Evolutionary conservation across 257 asterid species (phyloP), one percentile per base, ranked within the genome.

Genomic region (Capsicum chinense): DNA sequence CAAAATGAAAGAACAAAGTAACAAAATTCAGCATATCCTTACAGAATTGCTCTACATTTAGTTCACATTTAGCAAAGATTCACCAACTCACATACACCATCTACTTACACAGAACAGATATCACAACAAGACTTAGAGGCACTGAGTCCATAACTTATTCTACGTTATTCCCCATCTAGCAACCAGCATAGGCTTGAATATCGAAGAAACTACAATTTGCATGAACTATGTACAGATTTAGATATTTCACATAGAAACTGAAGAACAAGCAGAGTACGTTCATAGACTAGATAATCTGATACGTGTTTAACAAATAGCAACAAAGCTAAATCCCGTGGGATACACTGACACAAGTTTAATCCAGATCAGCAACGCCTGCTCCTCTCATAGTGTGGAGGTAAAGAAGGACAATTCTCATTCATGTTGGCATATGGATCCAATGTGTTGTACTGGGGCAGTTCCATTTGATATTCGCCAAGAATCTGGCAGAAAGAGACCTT

Each of bases 371-470:
- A 95, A 70, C 81, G 90, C 11, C 42, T 14, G 33, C 97, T 98
- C 91, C 99, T 92, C 90, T 92, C 95, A 35, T 95, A 94, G 56
- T 88, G 90, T 19, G 99, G 95, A 85, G 99, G 98, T 67, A 95
- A 79, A 82, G 99, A 93, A 42, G 98, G 99, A 86, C 98, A 95
- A 50, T 95, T 89, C 89, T 95, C 98, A 42, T 94, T 95, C 99
- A 95, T 95, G 86, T 92, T 92, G 19, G 96, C 90, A 83, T 97
- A 95, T 1, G 98, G 92, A 86, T 93, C 99, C 73, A 95, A 78
- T 58, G 93, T 92, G 90, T 97, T 97, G 89, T 93, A 95, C 60
- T 63, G 48, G 8, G 99, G 99, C 84, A 97, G 87, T 85, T 97
- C 99, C 99, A 97, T 97, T 83, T 83, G 90, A 47, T 93, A 94